Percentiles rank a stretch among this genome's conserved stretches.
These are phyloP conservation scores for Pterocarpus santalinus DNA, from an alignment of 306 rosid species.

Conservation along the genomic window DNA sequence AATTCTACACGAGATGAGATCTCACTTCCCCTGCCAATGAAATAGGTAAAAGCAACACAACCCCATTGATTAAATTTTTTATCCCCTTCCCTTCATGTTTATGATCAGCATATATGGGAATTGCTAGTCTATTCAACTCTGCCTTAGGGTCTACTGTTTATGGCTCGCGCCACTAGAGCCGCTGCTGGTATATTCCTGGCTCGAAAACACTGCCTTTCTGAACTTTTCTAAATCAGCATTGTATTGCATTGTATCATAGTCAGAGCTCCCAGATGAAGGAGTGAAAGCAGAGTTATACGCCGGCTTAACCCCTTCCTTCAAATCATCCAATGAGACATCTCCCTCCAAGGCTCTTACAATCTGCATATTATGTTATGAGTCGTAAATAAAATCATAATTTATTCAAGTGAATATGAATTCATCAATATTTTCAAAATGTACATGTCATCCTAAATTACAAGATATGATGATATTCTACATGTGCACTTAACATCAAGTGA, in stretches of 20 bases:
- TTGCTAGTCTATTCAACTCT: not conserved
- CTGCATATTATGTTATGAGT: conserved; percentile 39
- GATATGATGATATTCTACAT: too few relatives aligned
- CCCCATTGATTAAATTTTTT: not conserved
- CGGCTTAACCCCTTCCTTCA: conserved; percentile 63
- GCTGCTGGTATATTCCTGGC: conserved; percentile 60
- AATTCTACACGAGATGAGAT: conserved; percentile 8
- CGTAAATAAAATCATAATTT: too few relatives aligned
- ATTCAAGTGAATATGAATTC: too few relatives aligned
- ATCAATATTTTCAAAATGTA: too few relatives aligned
- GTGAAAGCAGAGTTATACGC: conserved; percentile 24
- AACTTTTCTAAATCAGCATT: conserved; percentile 70
- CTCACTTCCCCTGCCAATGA: conserved; percentile 20
- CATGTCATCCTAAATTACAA: too few relatives aligned
- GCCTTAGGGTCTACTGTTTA: not conserved
- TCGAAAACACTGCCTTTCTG: conserved; percentile 63
- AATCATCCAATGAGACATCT: conserved; percentile 72
- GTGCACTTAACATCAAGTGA: too few relatives aligned
- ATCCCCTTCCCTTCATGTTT: not conserved
- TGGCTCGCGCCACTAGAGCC: conserved; percentile 61
- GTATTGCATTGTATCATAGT: conserved; percentile 65
- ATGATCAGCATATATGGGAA: not conserved
- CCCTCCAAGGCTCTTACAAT: conserved; percentile 85
- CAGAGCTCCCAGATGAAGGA: conserved; percentile 58
- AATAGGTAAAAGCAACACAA: conserved; percentile 14